These are phyloP conservation scores for Penicillium macrosclerotiorum DNA, from an alignment of 495 filamentous ascomycete species.

Conservation along the genomic window DNA sequence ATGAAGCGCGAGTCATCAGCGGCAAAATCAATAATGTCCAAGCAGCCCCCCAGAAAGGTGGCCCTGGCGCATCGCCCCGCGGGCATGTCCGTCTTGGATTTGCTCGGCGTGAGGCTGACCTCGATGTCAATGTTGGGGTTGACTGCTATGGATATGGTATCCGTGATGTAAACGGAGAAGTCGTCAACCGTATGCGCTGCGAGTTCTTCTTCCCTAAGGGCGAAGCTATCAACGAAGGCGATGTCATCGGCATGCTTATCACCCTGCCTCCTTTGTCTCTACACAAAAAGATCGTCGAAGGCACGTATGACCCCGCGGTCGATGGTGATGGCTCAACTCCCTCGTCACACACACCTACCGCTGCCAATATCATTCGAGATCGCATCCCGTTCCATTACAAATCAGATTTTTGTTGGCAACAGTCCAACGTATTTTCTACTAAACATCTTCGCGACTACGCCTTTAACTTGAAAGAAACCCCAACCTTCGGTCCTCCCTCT, in stretches of 20 bases:
- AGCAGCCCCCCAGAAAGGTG: conserved; percentile 24
- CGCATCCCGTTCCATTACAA: conserved; percentile 93
- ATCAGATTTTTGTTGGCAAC: conserved; percentile 88
- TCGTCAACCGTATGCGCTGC: conserved; percentile 89
- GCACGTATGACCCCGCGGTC: conserved; percentile 79
- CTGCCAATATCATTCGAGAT: conserved; percentile 85
- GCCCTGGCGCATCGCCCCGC: conserved; percentile 35
- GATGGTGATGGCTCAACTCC: conserved; percentile 43
- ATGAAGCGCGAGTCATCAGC: conserved; percentile 84
- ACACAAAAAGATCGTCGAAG: conserved; percentile 84
- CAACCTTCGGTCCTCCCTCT: conserved; percentile 52
- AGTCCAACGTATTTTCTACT: conserved; percentile 83
- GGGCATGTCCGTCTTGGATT: conserved; percentile 90
- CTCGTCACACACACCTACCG: conserved; percentile 19
- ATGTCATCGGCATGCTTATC: conserved; percentile 94
- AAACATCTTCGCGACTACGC: conserved; percentile 81
- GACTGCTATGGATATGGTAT: conserved; percentile 97
- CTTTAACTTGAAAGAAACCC: conserved; percentile 48
- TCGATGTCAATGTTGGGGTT: conserved; percentile 91
- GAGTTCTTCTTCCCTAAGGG: conserved; percentile 78
- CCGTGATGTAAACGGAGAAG: conserved; percentile 83
- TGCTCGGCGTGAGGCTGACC: conserved; percentile 82
- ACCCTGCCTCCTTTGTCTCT: conserved; percentile 78
- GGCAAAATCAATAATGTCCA: conserved; percentile 48
- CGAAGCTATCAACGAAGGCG: conserved; percentile 73